Conservation (phyloP, 2,329 filamentous ascomycete species). For the Aspergillus flavus region DNA sequence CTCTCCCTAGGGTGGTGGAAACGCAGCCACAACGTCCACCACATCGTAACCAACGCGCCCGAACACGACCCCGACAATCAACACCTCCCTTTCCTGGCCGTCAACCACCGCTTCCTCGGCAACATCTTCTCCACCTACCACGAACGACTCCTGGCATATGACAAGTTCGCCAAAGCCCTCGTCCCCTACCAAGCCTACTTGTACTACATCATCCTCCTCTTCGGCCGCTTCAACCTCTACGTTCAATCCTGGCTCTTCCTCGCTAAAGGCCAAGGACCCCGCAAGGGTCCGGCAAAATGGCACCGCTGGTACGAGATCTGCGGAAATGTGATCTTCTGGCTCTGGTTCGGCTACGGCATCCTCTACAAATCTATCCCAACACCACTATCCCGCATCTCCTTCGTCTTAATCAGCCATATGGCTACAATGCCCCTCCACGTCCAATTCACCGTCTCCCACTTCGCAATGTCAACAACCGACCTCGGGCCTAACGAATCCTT, state of each 20-base stretch:
- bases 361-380: constrained; percentile 71
- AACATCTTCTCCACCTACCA: constrained; percentile 78
- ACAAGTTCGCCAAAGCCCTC: constrained; percentile 68
- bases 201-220: constrained; percentile 77
- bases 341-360: constrained; percentile 77
- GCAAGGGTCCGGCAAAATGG: constrained; percentile 76
- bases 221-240: constrained; percentile 88
- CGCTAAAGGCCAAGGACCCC: constrained; percentile 67
- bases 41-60: constrained; percentile 90
- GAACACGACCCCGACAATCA: constrained; percentile 96
- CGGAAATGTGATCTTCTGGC: constrained; percentile 79
- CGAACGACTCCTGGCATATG: constrained; percentile 74
- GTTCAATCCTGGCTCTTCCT: constrained; percentile 78
- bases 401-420: constrained; percentile 76
- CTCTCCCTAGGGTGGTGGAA: constrained; percentile 97
- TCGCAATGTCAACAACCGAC: constrained; percentile 87
- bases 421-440: constrained; percentile 79
- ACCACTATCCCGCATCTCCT: constrained; percentile 66
- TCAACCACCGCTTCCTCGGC: constrained; percentile 79
- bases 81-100: constrained; percentile 82
- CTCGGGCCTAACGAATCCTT: constrained; percentile 81
- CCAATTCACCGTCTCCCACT: constrained; percentile 89
- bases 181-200: constrained; percentile 73
- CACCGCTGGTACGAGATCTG: constrained; percentile 74
- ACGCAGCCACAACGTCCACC: constrained; percentile 89